phyloP scores from a whole-genome alignment of 441 rosid species.

The Bruguiera hainesii region DNA sequence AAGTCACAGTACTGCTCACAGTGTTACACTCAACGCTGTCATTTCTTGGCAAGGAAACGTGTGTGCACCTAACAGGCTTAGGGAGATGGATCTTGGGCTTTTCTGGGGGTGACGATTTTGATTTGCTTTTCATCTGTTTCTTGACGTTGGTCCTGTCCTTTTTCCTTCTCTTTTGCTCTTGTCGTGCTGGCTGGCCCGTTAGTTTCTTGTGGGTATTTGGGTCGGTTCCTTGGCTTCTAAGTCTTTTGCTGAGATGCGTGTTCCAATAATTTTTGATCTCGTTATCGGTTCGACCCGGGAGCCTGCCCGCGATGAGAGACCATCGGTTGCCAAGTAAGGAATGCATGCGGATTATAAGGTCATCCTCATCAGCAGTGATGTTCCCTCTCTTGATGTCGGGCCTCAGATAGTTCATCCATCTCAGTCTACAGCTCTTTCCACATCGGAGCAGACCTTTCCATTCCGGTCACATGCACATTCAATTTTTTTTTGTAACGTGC shows the following conservation, averaged over 20 bases:
- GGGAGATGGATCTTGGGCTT: conserved; percentile 46
- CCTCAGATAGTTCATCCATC: conserved; percentile 70
- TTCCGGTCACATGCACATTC: background rate
- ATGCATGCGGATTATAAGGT: conserved; percentile 56
- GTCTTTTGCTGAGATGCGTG: conserved; percentile 45
- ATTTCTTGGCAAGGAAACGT: conserved; percentile 30
- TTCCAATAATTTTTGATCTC: conserved; percentile 76
- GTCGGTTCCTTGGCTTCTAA: conserved; percentile 36
- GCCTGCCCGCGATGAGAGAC: conserved; percentile 70
- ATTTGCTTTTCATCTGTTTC: background rate
- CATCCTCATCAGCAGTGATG: conserved; percentile 58
- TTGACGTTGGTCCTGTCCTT: background rate
- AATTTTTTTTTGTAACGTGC: background rate
- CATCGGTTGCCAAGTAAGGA: conserved; percentile 63
- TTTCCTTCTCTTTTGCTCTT: conserved; percentile 7
- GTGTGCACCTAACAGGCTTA: conserved; percentile 35
- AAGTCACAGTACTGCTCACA: conserved; percentile 7
- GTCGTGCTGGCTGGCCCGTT: background rate
- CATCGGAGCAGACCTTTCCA: conserved; percentile 51
- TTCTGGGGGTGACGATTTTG: background rate
- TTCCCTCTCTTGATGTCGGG: conserved; percentile 72
- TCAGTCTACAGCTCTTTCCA: conserved; percentile 64
- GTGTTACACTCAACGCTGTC: conserved; percentile 32
- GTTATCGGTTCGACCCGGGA: conserved; percentile 78
- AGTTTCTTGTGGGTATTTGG: conserved; percentile 35